These are phyloP conservation scores for Cercospora berteroae DNA, from an alignment of 2,329 filamentous ascomycete genomes.

Conservation along the genomic window DNA sequence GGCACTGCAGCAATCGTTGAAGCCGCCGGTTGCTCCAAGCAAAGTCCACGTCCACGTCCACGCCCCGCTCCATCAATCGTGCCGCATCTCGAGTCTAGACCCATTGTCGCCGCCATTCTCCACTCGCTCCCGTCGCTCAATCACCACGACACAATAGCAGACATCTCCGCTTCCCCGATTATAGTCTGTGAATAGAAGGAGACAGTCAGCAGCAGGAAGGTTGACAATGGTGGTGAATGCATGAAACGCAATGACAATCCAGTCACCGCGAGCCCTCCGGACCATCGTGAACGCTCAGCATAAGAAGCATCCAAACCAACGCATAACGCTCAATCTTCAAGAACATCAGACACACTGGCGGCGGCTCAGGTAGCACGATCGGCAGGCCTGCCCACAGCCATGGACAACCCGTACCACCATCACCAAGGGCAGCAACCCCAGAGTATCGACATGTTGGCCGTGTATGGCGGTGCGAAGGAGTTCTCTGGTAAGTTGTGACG, in stretches of 20 bases:
- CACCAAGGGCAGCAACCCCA: slow-evolving; percentile 12
- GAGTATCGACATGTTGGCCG: slow-evolving; percentile 14
- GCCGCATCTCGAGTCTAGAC: slow-evolving; percentile 11
- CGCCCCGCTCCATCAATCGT: not conserved
- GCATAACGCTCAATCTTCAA: not conserved
- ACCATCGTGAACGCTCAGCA: not conserved
- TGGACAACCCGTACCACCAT: slow-evolving; percentile 17
- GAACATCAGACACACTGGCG: slow-evolving; percentile 14
- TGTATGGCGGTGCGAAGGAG: slow-evolving; percentile 12
- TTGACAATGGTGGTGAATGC: not conserved
- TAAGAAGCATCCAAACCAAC: not conserved
- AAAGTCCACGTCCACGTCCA: not conserved
- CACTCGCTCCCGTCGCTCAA: not conserved
- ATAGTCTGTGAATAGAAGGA: not conserved
- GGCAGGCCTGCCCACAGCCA: slow-evolving; percentile 14
- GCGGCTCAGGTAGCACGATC: slow-evolving; percentile 9
- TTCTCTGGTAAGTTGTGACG: slow-evolving; percentile 8
- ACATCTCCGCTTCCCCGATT: not conserved
- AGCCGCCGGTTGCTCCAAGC: not conserved
- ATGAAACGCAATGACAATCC: slow-evolving; percentile 5
- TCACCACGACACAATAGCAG: not conserved
- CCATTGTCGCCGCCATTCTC: not conserved
- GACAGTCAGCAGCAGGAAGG: not conserved
- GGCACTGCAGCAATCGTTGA: not conserved
- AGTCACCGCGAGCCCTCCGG: not conserved